A percentile compares a stretch with the other conserved stretches of the same genome.
Conservation (phyloP, 352 stramenopile species). For the Pythium pectinolyticum region DNA sequence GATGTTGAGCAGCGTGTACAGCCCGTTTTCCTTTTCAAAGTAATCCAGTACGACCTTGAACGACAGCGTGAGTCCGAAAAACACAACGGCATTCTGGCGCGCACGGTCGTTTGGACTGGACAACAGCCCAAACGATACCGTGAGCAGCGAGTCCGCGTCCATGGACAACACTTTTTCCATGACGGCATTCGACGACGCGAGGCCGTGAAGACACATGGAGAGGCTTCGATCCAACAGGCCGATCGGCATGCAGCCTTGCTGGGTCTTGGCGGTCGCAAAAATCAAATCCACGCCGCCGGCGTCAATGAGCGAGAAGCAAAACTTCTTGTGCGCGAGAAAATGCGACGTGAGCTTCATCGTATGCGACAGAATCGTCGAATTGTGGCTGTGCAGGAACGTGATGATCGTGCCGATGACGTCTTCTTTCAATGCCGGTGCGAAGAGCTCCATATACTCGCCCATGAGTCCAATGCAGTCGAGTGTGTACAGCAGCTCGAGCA, state of each 20-base stretch:
- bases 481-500: slow-evolving; percentile 82
- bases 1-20: slow-evolving; percentile 85
- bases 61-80: slow-evolving; percentile 75
- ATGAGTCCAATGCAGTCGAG: slow-evolving; percentile 83
- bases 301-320: slow-evolving; percentile 77
- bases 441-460: slow-evolving; percentile 84
- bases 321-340: slow-evolving; percentile 87
- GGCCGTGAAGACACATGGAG: slow-evolving; percentile 84
- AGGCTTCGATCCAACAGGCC: slow-evolving; percentile 71
- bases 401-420: slow-evolving; percentile 82
- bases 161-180: slow-evolving; percentile 70
- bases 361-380: slow-evolving; percentile 73
- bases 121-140: slow-evolving; percentile 59
- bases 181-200: slow-evolving; percentile 76
- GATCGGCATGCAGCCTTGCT: slow-evolving; percentile 57
- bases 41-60: slow-evolving; percentile 84
- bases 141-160: slow-evolving; percentile 60
- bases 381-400: slow-evolving; percentile 85
- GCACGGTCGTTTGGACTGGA: slow-evolving; percentile 79
- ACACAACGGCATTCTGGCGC: slow-evolving; percentile 81
- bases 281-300: slow-evolving; percentile 70
- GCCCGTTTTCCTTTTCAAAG: slow-evolving; percentile 81
- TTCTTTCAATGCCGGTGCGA: slow-evolving; percentile 79
- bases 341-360: slow-evolving; percentile 85
- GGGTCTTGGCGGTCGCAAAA: slow-evolving; percentile 55